phyloP scores from a whole-genome alignment of 352 stramenopile genomes.

The Phytophthora crassamura region DNA sequence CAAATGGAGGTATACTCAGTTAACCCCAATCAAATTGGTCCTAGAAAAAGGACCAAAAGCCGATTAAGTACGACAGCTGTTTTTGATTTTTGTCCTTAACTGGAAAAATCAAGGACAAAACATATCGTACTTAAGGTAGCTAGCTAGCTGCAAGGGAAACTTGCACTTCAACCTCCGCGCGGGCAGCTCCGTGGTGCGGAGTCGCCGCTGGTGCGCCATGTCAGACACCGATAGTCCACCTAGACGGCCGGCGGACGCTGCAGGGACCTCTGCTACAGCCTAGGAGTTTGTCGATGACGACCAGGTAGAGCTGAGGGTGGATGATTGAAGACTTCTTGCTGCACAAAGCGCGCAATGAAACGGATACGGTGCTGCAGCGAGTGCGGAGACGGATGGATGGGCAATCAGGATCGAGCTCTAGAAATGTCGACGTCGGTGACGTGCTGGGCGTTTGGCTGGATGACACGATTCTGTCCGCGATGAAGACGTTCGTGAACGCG shows the following conservation, averaged over 20 bases:
- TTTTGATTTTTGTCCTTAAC: no score
- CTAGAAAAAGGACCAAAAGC: no score
- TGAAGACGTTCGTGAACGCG: background rate
- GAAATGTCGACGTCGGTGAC: background rate
- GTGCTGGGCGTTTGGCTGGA: background rate
- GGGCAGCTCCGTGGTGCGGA: background rate
- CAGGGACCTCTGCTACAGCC: background rate
- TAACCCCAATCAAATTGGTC: no score
- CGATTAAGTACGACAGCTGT: no score
- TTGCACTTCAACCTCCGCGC: background rate
- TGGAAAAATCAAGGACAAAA: no score
- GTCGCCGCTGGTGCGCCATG: background rate
- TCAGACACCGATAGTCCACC: background rate
- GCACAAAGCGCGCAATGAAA: background rate
- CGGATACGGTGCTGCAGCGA: background rate
- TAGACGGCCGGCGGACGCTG: background rate
- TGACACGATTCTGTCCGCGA: background rate
- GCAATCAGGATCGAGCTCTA: background rate
- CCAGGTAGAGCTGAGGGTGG: background rate
- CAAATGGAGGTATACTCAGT: no score
- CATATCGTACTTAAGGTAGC: no score
- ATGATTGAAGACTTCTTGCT: background rate
- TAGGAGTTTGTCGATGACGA: background rate
- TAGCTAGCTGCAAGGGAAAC: conserved; percentile 2
- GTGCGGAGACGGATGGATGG: background rate